Percentiles rank a stretch among this genome's conserved stretches.
These are phyloP conservation scores for Paramyrothecium sp. DNA, from an alignment of 2,329 filamentous ascomycete genomes.

Conservation along the genomic window DNA sequence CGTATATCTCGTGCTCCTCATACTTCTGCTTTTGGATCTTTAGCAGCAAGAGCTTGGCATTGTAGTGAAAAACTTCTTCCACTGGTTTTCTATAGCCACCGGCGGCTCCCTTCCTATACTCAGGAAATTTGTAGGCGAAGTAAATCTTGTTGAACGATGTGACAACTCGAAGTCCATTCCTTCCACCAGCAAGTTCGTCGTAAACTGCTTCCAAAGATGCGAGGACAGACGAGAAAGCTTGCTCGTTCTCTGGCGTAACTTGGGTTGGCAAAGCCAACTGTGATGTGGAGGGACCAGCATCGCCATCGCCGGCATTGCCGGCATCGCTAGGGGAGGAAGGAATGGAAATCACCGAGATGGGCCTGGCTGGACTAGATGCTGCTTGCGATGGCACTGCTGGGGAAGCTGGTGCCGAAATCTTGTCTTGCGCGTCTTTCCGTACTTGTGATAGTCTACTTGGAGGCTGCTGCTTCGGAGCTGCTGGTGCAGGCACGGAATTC, in stretches of 20 bases:
- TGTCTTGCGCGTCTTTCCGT: no score
- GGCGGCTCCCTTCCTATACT: slow-evolving; percentile 15
- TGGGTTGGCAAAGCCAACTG: background rate
- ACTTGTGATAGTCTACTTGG: no score
- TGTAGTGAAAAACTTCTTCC: slow-evolving; percentile 42
- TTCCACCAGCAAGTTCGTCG: slow-evolving; percentile 9
- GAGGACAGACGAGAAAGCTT: slow-evolving; percentile 24
- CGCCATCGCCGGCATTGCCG: no score
- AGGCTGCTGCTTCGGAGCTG: no score
- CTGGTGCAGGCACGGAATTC: no score
- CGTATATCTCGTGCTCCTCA: slow-evolving; percentile 25
- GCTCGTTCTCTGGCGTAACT: slow-evolving; percentile 1
- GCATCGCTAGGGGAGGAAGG: no score
- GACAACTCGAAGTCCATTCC: slow-evolving; percentile 16
- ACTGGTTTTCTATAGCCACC: slow-evolving; percentile 40
- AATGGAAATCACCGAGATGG: no score
- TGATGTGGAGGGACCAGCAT: background rate
- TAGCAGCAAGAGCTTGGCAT: slow-evolving; percentile 37
- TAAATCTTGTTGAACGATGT: slow-evolving; percentile 27
- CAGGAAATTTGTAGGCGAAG: slow-evolving; percentile 28
- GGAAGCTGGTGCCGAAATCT: no score
- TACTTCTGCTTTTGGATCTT: slow-evolving; percentile 32
- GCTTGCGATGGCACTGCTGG: no score
- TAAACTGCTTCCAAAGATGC: slow-evolving; percentile 21
- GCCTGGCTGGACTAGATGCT: no score